Percentiles rank a stretch among this genome's conserved stretches.
Conservation (phyloP, 345 rosid species). For the Punica granatum region DNA sequence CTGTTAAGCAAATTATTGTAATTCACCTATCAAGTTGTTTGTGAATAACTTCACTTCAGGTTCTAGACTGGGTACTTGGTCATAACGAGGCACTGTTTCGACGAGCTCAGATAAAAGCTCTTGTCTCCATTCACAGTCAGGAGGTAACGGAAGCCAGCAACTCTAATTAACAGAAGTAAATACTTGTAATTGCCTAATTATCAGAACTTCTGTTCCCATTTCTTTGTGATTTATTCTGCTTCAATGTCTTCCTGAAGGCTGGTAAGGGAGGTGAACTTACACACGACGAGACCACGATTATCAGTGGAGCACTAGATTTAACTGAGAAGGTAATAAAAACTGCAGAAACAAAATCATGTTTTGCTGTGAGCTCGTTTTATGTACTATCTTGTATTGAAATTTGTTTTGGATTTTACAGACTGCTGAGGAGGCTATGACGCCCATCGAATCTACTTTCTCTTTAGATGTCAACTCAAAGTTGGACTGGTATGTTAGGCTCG, state of each 20-base stretch:
- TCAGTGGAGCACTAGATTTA: slow-evolving; percentile 93
- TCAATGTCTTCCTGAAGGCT: slow-evolving; percentile 42
- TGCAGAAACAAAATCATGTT: neutral
- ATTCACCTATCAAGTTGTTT: neutral
- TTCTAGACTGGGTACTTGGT: slow-evolving; percentile 78
- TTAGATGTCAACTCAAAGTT: slow-evolving; percentile 93
- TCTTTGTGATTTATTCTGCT: neutral
- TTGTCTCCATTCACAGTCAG: slow-evolving; percentile 56
- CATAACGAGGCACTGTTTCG: slow-evolving; percentile 85
- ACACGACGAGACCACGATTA: slow-evolving; percentile 92
- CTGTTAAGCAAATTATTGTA: too few relatives aligned
- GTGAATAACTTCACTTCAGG: slow-evolving; percentile 28
- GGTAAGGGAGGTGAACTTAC: slow-evolving; percentile 98
- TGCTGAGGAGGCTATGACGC: slow-evolving; percentile 99
- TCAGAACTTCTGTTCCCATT: neutral
- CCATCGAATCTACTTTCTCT: slow-evolving; percentile 95
- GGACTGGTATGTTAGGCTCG: slow-evolving; percentile 61
- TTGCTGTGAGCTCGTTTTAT: neutral
- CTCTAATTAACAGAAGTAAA: neutral
- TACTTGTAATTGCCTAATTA: neutral
- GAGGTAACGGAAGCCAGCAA: slow-evolving; percentile 8
- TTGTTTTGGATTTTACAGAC: slow-evolving; percentile 47
- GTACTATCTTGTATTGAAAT: neutral
- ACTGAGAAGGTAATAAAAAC: slow-evolving; percentile 62
- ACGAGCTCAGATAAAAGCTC: slow-evolving; percentile 93